Evolutionary conservation across 2,329 filamentous ascomycete genomes (phyloP).

Genomic region (Arthrocladium fulminans): DNA sequence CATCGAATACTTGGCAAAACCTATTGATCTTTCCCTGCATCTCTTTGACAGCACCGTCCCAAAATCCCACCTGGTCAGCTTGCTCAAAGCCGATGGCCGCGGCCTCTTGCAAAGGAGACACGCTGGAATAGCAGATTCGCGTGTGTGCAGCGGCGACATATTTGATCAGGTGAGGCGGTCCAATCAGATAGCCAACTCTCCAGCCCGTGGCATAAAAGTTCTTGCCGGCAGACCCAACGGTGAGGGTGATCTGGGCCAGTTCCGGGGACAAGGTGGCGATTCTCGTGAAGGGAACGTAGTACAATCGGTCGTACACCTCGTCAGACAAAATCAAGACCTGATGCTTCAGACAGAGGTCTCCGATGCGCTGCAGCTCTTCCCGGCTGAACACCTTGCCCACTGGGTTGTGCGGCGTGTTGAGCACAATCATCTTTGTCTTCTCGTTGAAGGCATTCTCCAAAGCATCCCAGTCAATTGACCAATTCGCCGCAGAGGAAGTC

Average conservation of each 20-base stretch:
- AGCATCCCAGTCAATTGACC: slow-evolving; percentile 76
- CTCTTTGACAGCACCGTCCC: slow-evolving; percentile 70
- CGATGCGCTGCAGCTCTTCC: slow-evolving; percentile 74
- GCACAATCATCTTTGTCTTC: slow-evolving; percentile 90
- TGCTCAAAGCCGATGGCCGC: slow-evolving; percentile 89
- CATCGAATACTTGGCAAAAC: slow-evolving; percentile 74
- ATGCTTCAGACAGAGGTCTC: slow-evolving; percentile 80
- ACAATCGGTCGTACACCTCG: slow-evolving; percentile 90
- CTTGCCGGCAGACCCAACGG: slow-evolving; percentile 92
- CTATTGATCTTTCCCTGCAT: slow-evolving; percentile 84
- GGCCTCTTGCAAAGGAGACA: slow-evolving; percentile 89
- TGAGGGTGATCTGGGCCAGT: slow-evolving; percentile 77
- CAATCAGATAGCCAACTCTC: slow-evolving; percentile 93
- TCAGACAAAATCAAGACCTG: slow-evolving; percentile 89
- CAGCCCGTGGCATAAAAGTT: slow-evolving; percentile 98
- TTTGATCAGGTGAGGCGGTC: slow-evolving; percentile 77
- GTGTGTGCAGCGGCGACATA: slow-evolving; percentile 90
- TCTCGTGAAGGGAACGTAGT: slow-evolving; percentile 89
- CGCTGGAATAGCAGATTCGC: slow-evolving; percentile 88
- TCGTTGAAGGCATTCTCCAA: slow-evolving; percentile 73
- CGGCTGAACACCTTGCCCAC: slow-evolving; percentile 90
- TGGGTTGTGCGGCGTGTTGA: slow-evolving; percentile 68
- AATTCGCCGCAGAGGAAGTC: slow-evolving; percentile 78
- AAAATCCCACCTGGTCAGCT: slow-evolving; percentile 77
- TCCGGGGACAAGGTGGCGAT: slow-evolving; percentile 86